Conservation (phyloP, 2,329 filamentous ascomycete species). For the Cytospora schulzeri region DNA sequence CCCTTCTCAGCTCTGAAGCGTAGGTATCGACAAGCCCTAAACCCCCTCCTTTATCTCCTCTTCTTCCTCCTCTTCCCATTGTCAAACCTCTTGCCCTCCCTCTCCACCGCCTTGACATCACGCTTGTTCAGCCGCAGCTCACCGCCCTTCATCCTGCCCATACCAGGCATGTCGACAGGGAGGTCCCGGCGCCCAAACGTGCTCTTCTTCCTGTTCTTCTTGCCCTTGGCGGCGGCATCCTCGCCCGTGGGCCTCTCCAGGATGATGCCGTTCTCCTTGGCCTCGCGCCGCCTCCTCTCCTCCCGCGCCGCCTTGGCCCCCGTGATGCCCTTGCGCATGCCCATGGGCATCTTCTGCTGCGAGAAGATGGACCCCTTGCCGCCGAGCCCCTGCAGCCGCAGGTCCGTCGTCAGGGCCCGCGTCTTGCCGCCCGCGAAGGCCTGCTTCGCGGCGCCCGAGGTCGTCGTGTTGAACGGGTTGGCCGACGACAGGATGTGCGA, state of each 20-base stretch:
- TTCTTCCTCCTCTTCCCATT: slow-evolving; percentile 35
- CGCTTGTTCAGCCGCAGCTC: slow-evolving; percentile 76
- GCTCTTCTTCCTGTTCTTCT: slow-evolving; percentile 44
- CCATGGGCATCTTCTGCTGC: slow-evolving; percentile 88
- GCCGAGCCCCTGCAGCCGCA: slow-evolving; percentile 80
- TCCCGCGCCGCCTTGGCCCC: slow-evolving; percentile 68
- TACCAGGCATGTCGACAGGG: slow-evolving; percentile 71
- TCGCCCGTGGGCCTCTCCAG: slow-evolving; percentile 60
- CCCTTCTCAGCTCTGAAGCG: background rate
- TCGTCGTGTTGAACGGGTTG: slow-evolving; percentile 46
- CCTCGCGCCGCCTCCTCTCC: slow-evolving; percentile 72
- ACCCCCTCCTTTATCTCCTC: slow-evolving; percentile 38
- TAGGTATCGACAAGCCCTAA: background rate
- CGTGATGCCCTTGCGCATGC: slow-evolving; percentile 81
- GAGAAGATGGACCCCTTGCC: slow-evolving; percentile 72
- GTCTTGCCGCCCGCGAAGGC: slow-evolving; percentile 65
- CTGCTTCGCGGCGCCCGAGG: slow-evolving; percentile 40
- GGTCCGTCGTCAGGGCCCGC: slow-evolving; percentile 78
- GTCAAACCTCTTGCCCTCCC: slow-evolving; percentile 56
- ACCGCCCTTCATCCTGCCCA: slow-evolving; percentile 80
- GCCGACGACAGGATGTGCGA: slow-evolving; percentile 77
- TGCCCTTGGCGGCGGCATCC: slow-evolving; percentile 39
- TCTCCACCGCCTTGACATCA: slow-evolving; percentile 75
- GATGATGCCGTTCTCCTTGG: slow-evolving; percentile 87
- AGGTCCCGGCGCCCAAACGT: slow-evolving; percentile 50